Evolutionary conservation across 805 yeast genomes (phyloP), one percentile per base, ranked within the genome.

Genomic region (Barnettozyma botsteinii): DNA sequence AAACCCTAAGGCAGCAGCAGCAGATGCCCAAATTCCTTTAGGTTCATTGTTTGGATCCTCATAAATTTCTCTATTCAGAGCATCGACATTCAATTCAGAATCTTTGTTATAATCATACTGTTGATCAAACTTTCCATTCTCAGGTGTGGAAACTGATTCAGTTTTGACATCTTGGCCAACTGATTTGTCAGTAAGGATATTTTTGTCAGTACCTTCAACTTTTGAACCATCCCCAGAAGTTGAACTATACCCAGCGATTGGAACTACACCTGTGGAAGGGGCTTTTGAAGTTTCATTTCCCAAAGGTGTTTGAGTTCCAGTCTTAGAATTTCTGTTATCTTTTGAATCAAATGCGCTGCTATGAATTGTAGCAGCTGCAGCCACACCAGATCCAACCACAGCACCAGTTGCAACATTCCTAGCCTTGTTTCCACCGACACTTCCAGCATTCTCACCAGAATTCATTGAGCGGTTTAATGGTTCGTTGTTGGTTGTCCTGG

Each of bases 351-450:
- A 7, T 21, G 23, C 23, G 9, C 23, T 21, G 6, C 8, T 21
- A 21, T 21, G 23, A 21, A 21, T 9, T 21, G 6, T 21, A 7
- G 23, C 6, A 21, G 9, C 9, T 21, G 23, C 23, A 21, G 23
- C 8, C 6, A 21, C 23, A 21, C 23, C 23, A 14, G 9, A 9
- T 14, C 8, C 15, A 27, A 14, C 15, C 30, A 14, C 43, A 2
- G 44, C 45, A 31, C 42, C 47, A 26, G 41, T 28, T 8, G 41
- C 44, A 17, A 38, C 43, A 8, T 19, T 25, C 19, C 32, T 24
- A 20, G 23, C 15, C 14, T 15, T 21, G 6, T 27, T 32, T 13
- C 23, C 15, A n/a, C 29, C 27, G 7, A n/a, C 23, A 14, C 33
- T 20, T 11, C 31, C 10, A 6, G 32, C 32, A 29, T 6, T 29